Evolutionary conservation across 2,329 filamentous ascomycete species (phyloP).

Genomic region (Aspergillus sclerotialis): DNA sequence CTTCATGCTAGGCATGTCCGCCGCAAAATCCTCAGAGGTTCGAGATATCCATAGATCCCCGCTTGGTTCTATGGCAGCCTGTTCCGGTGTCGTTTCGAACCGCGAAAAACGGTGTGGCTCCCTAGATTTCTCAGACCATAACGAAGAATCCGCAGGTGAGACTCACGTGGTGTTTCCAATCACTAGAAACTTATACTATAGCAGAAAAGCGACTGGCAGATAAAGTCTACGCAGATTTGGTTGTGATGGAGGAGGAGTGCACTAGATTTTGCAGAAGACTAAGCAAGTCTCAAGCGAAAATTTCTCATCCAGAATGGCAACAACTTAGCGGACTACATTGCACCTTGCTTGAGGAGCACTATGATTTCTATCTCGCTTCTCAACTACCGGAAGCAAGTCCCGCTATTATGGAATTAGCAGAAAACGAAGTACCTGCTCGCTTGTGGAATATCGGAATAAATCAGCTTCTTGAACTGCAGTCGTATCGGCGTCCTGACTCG

Average conservation of each 20-base stretch:
- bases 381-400: constrained; percentile 75
- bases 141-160: too few species aligned
- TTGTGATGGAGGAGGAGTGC: constrained; percentile 82
- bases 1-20: too few species aligned
- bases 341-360: constrained; percentile 72
- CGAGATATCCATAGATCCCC: too few species aligned
- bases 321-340: constrained; percentile 74
- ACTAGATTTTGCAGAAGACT: constrained; percentile 71
- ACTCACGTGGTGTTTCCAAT: too few species aligned
- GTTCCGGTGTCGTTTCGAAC: too few species aligned
- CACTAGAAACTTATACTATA: constrained; percentile 59
- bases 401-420: constrained; percentile 60
- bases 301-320: constrained; percentile 70
- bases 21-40: too few species aligned
- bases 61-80: too few species aligned
- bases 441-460: constrained; percentile 96
- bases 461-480: constrained; percentile 69
- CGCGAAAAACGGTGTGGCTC: too few species aligned
- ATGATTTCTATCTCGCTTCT: constrained; percentile 78
- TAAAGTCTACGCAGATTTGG: constrained; percentile 62
- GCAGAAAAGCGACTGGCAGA: constrained; percentile 70
- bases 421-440: constrained; percentile 79
- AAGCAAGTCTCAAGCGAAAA: constrained; percentile 44
- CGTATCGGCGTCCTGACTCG: constrained; percentile 66
- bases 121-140: too few species aligned